phyloP scores from a whole-genome alignment of 192 early-diverging fungal species.

The Dissophora globulifera region DNA sequence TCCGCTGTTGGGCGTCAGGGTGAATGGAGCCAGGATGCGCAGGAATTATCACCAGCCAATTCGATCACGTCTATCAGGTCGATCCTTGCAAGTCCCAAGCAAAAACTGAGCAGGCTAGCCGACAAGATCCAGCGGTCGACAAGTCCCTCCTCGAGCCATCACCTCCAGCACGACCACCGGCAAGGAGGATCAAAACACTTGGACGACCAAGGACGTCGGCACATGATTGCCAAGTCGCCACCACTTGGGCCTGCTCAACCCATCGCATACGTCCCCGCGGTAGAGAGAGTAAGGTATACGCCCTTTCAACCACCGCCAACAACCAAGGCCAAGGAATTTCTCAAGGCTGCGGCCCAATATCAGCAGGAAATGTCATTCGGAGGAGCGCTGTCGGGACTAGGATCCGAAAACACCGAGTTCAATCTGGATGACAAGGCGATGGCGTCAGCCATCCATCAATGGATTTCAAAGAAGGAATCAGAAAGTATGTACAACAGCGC shows the following conservation, averaged over 20 bases:
- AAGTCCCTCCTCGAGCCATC: conserved; percentile 50
- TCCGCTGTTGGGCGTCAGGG: conserved; percentile 22
- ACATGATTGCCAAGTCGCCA: conserved; percentile 43
- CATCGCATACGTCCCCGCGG: conserved; percentile 57
- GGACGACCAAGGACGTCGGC: conserved; percentile 29
- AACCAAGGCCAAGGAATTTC: conserved; percentile 43
- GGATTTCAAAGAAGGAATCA: conserved; percentile 46
- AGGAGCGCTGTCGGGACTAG: conserved; percentile 27
- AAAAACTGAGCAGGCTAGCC: conserved; percentile 41
- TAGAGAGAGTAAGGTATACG: conserved; percentile 57
- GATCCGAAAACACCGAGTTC: conserved; percentile 36
- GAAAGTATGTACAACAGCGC: conserved; percentile 9
- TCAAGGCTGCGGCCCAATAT: conserved; percentile 46
- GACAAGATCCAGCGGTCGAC: conserved; percentile 55
- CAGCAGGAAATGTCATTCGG: conserved; percentile 35
- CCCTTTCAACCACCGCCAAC: conserved; percentile 53
- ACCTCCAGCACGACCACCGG: conserved; percentile 38
- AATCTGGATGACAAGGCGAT: conserved; percentile 42
- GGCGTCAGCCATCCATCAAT: conserved; percentile 45
- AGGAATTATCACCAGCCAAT: conserved; percentile 40
- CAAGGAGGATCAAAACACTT: conserved; percentile 42
- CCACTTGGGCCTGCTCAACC: conserved; percentile 54
- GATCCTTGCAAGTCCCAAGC: conserved; percentile 29
- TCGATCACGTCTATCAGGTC: conserved; percentile 46
- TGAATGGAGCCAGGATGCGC: conserved; percentile 26